Conservation (phyloP, 805 yeast species). For the Ogataea ganodermae region DNA sequence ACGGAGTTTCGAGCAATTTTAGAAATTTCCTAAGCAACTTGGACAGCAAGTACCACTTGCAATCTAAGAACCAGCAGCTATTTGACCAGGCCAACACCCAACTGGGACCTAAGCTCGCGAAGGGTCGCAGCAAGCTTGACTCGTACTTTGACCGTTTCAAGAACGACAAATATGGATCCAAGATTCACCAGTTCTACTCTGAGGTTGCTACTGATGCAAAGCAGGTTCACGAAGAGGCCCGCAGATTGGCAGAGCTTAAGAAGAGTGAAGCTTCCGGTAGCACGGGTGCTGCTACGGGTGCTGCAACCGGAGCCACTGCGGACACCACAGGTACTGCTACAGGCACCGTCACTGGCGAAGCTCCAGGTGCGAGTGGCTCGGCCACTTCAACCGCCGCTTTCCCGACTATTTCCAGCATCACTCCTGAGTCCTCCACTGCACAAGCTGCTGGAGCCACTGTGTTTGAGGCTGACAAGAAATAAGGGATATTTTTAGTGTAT, state of each 20-base stretch:
- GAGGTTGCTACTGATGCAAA: conserved; percentile 54
- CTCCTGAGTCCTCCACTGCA: conserved; percentile 18
- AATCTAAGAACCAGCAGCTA: conserved; percentile 47
- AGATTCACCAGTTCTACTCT: conserved; percentile 61
- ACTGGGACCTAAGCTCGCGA: conserved; percentile 41
- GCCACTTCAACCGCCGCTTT: conserved; percentile 19
- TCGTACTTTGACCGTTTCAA: conserved; percentile 51
- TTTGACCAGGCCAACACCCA: conserved; percentile 41
- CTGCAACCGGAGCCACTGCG: neutral
- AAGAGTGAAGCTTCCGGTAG: conserved; percentile 26
- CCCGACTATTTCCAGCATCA: conserved; percentile 14
- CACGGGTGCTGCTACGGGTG: neutral
- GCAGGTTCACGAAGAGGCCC: conserved; percentile 74
- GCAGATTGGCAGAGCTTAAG: conserved; percentile 64
- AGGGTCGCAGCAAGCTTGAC: conserved; percentile 40
- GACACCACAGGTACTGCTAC: conserved; percentile 6
- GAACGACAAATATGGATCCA: conserved; percentile 53
- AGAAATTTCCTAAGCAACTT: conserved; percentile 53
- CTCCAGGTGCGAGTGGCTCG: too few relatives aligned
- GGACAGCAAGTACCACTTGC: conserved; percentile 62
- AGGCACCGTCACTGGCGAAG: too few relatives aligned
- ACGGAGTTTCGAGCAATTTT: conserved; percentile 62
- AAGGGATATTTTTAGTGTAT: neutral
- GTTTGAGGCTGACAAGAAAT: conserved; percentile 25
- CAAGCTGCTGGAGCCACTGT: conserved; percentile 27